Evolutionary conservation across 768 basidiomycete genomes (phyloP).

Genomic region (Boletus insuetus): DNA sequence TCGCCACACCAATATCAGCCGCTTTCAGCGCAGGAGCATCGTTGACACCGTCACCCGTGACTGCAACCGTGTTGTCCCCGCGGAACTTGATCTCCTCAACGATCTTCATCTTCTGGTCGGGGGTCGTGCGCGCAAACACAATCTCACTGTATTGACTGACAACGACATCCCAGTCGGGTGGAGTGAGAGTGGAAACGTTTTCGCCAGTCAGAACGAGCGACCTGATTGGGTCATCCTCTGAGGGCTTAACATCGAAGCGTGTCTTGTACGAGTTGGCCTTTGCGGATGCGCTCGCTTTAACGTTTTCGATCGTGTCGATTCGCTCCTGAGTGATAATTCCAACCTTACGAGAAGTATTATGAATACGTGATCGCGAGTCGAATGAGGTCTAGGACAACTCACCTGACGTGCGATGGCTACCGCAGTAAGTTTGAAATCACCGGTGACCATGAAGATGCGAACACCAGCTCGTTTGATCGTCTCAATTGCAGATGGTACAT

Average conservation of each 20-base stretch:
- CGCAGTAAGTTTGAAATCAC: conserved; percentile 54
- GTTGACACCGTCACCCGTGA: conserved; percentile 57
- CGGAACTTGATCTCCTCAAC: conserved; percentile 51
- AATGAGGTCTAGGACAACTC: conserved; percentile 7
- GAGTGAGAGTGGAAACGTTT: conserved; percentile 36
- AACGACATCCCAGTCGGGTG: conserved; percentile 39
- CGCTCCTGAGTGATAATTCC: conserved; percentile 42
- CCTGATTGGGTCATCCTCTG: conserved; percentile 35
- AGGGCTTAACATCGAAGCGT: conserved; percentile 33
- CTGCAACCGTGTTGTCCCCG: conserved; percentile 49
- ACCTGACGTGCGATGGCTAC: conserved; percentile 50
- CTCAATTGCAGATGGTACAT: conserved; percentile 44
- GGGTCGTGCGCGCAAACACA: conserved; percentile 57
- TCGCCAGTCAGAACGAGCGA: conserved; percentile 46
- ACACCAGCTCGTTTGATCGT: conserved; percentile 51
- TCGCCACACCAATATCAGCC: conserved; percentile 54
- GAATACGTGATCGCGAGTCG: neutral
- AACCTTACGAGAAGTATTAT: conserved; percentile 27
- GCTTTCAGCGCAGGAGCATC: conserved; percentile 51
- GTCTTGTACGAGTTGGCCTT: conserved; percentile 11
- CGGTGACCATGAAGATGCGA: conserved; percentile 56
- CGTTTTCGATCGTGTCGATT: conserved; percentile 33
- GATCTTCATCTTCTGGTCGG: conserved; percentile 57
- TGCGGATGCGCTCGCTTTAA: conserved; percentile 18
- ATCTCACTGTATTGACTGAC: conserved; percentile 39